phyloP scores from a whole-genome alignment of 2,329 filamentous ascomycete genomes.

The Neonectria ditissima region DNA sequence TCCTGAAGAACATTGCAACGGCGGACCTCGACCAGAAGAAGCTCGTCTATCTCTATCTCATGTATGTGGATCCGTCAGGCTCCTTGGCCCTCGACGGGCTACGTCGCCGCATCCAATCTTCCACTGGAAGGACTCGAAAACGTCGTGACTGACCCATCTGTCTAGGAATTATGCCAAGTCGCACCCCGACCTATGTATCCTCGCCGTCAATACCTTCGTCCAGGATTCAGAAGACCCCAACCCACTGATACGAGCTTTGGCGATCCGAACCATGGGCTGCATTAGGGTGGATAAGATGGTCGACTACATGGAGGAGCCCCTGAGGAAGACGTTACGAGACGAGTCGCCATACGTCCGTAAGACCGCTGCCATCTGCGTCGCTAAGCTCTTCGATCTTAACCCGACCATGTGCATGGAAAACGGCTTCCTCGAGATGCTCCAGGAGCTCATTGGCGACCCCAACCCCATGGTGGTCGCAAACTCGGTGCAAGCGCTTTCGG shows the following conservation, averaged over 20 bases:
- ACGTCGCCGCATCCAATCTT: background rate
- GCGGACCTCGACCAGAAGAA: slow-evolving; percentile 98
- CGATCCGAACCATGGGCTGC: slow-evolving; percentile 98
- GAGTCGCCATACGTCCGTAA: slow-evolving; percentile 99
- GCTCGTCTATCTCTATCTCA: slow-evolving; percentile 97
- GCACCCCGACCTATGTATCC: slow-evolving; percentile 96
- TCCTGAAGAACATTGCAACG: slow-evolving; percentile 98
- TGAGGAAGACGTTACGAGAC: slow-evolving; percentile 95
- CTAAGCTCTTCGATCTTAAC: slow-evolving; percentile 97
- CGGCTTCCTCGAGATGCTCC: slow-evolving; percentile 91
- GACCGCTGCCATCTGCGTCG: slow-evolving; percentile 96
- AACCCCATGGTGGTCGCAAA: slow-evolving; percentile 99
- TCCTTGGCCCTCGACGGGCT: slow-evolving; percentile 7
- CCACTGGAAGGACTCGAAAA: slow-evolving; percentile 14
- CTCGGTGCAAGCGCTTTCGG: slow-evolving; percentile 90
- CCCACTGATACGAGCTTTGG: slow-evolving; percentile 91
- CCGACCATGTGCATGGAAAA: slow-evolving; percentile 94
- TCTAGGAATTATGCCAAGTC: slow-evolving; percentile 98
- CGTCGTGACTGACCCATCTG: slow-evolving; percentile 21
- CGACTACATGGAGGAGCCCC: slow-evolving; percentile 98
- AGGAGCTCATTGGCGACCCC: slow-evolving; percentile 96
- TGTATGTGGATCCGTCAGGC: slow-evolving; percentile 68
- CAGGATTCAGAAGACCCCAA: slow-evolving; percentile 99
- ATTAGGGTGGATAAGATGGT: slow-evolving; percentile 99
- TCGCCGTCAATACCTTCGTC: slow-evolving; percentile 98